Evolutionary conservation across 345 rosid genomes (phyloP), one percentile per base, ranked within the genome.

Genomic region (Hypericum androsaemum): DNA sequence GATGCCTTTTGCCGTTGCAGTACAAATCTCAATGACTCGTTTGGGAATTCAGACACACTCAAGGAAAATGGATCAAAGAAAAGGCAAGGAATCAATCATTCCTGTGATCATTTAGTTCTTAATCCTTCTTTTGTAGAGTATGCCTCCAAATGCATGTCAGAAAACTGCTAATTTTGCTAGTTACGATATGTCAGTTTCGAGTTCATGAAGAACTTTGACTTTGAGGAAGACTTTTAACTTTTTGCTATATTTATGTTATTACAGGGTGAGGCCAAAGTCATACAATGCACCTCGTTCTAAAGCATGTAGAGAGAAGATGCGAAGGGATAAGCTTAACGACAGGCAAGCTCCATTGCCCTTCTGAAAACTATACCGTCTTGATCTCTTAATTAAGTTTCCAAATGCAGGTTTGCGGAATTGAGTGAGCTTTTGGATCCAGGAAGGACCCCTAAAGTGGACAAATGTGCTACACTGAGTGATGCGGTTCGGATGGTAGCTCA

Each of bases 351-450:
- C 35, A 12, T 50, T 42, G 35, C 15, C 13, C 39, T 6, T 35
- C 52, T n/a, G 9, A 59, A 11, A 46, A 28, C 45, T 41, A 10
- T 14, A 41, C 7, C 40, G 11, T 10, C 12, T 8, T 13, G 10
- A 47, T 59, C 49, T 59, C 15, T 22, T 52, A 47, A 40, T 57
- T 37, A 10, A 38, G 22, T 47, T 47, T 53, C 6, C 52, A 44
- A 44, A 28, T 49, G 13, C 56, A 72, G 73, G 62, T 68, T 72
- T 58, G 38, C 68, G 62, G 77, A 72, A 41, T 58, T 64, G 64
- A 53, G 63, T 39, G 60, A 67, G 9, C 28, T 72, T 50, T 48
- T 72, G 52, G 73, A 72, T 50, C 67, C 70, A 5, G 73, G 64
- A 36, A 72, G 62, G 51, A 64, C 64, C 13, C 72, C 66, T 22